phyloP scores from a whole-genome alignment of 2,329 filamentous ascomycete genomes.

The Thermomyces lanuginosus region DNA sequence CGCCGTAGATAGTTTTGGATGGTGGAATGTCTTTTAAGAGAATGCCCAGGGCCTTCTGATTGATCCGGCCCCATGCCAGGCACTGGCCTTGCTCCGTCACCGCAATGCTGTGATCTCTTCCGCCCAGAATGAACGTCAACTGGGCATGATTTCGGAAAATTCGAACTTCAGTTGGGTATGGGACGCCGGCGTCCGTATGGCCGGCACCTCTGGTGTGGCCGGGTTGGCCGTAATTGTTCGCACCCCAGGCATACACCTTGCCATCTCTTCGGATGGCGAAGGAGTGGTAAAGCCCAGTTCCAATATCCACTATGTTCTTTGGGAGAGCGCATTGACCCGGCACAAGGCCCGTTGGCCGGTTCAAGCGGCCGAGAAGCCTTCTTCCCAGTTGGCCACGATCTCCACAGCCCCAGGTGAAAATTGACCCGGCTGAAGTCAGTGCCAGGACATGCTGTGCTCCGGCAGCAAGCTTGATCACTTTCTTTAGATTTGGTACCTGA shows the following conservation, averaged over 20 bases:
- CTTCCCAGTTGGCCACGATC: constrained; percentile 1
- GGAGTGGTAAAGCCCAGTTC: constrained; percentile 1
- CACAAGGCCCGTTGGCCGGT: not conserved
- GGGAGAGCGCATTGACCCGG: constrained; percentile 1
- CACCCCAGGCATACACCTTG: constrained; percentile 1
- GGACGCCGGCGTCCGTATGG: constrained; percentile 1
- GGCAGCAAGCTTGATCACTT: constrained; percentile 27
- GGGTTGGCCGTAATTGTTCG: constrained; percentile 1
- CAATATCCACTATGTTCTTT: not conserved
- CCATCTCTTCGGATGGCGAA: constrained; percentile 1
- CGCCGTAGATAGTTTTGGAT: constrained; percentile 1
- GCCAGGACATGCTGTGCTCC: constrained; percentile 1
- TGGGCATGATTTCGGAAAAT: constrained; percentile 3
- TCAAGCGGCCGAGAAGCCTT: not conserved
- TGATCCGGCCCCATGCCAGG: constrained; percentile 10
- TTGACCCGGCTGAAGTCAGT: not conserved
- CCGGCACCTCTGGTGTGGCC: not conserved
- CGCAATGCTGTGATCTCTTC: constrained; percentile 10
- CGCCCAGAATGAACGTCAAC: constrained; percentile 7
- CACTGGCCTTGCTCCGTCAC: constrained; percentile 8
- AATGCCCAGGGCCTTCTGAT: constrained; percentile 9
- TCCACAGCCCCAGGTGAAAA: constrained; percentile 1
- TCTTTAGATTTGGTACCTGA: constrained; percentile 32
- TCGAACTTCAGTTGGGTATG: constrained; percentile 6
- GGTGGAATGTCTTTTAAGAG: constrained; percentile 4